A percentile compares a stretch with the other conserved stretches of the same genome.
These are phyloP conservation scores for Exophiala calicioides DNA, from an alignment of 2,329 filamentous ascomycete genomes.

Conservation along the genomic window DNA sequence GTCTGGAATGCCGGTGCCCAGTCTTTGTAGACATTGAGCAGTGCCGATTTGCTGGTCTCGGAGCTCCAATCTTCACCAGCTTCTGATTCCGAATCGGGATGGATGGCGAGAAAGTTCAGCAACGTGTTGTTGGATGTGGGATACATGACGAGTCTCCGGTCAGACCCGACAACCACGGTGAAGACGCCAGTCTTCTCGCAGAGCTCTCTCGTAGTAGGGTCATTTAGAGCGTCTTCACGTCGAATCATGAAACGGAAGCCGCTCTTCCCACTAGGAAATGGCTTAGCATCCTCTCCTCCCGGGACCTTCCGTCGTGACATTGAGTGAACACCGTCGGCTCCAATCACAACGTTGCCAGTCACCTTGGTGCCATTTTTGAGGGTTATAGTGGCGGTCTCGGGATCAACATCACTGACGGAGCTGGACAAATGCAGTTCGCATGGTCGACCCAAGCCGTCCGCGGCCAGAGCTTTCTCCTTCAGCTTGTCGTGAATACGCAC, in stretches of 20 bases:
- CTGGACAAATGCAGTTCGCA: conserved; percentile 45
- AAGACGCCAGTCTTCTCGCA: conserved; percentile 42
- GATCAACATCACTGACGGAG: conserved; percentile 39
- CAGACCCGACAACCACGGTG: conserved; percentile 45
- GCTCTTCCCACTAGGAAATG: conserved; percentile 43
- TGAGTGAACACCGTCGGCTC: conserved; percentile 56
- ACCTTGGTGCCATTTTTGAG: conserved; percentile 49
- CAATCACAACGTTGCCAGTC: conserved; percentile 54
- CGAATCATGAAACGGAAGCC: conserved; percentile 43
- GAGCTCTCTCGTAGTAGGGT: conserved; percentile 43
- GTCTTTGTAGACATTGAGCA: conserved; percentile 16
- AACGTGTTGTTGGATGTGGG: conserved; percentile 29
- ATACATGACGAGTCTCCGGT: conserved; percentile 33
- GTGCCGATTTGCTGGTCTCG: conserved; percentile 3
- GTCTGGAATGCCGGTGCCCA: conserved; percentile 11
- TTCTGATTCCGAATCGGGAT: conserved; percentile 33
- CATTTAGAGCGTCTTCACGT: conserved; percentile 33
- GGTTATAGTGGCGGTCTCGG: conserved; percentile 39
- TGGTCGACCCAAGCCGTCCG: conserved; percentile 38
- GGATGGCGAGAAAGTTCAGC: conserved; percentile 29
- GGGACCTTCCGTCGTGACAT: conserved; percentile 34
- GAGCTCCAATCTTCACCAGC: conserved; percentile 38
- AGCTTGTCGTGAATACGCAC: conserved; percentile 56
- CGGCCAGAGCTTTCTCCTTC: conserved; percentile 48
- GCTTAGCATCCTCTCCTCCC: conserved; percentile 33